Percentiles rank a stretch among this genome's conserved stretches.
Conservation (phyloP, 1,284 basidiomycete species). For the Athelia psychrophila region DNA sequence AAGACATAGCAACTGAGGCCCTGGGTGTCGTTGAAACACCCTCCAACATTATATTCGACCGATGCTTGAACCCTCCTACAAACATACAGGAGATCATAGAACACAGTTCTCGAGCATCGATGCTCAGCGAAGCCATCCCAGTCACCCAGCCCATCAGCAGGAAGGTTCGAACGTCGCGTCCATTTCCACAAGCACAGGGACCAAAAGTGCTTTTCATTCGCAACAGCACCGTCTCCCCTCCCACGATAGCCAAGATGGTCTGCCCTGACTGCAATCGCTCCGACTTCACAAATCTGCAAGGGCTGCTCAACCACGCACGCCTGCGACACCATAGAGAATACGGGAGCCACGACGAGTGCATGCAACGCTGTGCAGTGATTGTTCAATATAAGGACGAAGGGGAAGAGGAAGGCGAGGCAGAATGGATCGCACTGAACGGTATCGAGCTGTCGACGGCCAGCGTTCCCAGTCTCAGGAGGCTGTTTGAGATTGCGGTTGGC, state of each 20-base stretch:
- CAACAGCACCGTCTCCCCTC: conserved; percentile 28
- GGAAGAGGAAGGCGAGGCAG: conserved; percentile 34
- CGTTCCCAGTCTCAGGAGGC: conserved; percentile 56
- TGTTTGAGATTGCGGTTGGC: conserved; percentile 72
- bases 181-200: conserved; percentile 22
- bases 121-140: conserved; percentile 4
- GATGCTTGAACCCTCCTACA: conserved; percentile 28
- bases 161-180: neutral
- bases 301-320: conserved; percentile 73
- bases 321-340: conserved; percentile 65
- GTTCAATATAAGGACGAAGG: conserved; percentile 12
- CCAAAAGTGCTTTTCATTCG: conserved; percentile 46
- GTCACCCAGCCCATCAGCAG: neutral
- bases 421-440: conserved; percentile 46
- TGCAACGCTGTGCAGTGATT: conserved; percentile 57
- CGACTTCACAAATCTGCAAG: conserved; percentile 72
- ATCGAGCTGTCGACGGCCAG: conserved; percentile 56
- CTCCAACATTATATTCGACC: conserved; percentile 45
- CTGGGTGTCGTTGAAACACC: conserved; percentile 52
- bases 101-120: conserved; percentile 11
- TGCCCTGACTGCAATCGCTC: conserved; percentile 62
- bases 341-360: conserved; percentile 74
- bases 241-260: conserved; percentile 43
- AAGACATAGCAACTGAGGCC: conserved; percentile 54
- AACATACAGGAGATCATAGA: conserved; percentile 14